These are phyloP conservation scores for Jackrogersella minutella DNA, from an alignment of 495 filamentous ascomycete species.

Conservation along the genomic window DNA sequence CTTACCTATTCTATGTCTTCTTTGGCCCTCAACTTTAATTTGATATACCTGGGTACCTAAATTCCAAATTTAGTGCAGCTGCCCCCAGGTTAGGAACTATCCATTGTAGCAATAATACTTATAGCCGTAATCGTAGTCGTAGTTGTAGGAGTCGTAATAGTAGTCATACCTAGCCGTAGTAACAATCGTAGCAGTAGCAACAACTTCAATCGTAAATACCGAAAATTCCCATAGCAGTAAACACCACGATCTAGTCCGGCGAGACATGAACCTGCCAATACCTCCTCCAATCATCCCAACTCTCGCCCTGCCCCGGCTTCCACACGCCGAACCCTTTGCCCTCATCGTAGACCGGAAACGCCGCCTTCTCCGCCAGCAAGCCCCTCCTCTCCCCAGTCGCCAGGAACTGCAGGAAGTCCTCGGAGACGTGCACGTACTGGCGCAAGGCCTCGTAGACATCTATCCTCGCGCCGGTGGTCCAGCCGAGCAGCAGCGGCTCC, in stretches of 20 bases:
- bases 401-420: constrained; percentile 56
- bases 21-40: too few species aligned
- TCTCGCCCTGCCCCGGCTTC: constrained; percentile 46
- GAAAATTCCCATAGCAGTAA: too few species aligned
- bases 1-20: too few species aligned
- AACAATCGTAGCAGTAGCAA: too few species aligned
- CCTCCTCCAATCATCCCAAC: constrained; percentile 50
- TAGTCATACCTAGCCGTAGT: too few species aligned
- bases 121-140: too few species aligned
- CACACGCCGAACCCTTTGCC: constrained; percentile 48
- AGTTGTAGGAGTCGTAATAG: too few species aligned
- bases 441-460: constrained; percentile 51
- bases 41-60: too few species aligned
- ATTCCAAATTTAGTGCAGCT: too few species aligned
- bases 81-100: too few species aligned
- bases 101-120: too few species aligned
- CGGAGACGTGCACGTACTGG: constrained; percentile 56
- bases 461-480: constrained; percentile 58
- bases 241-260: constrained; percentile 29
- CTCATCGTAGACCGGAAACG: constrained; percentile 49
- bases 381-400: constrained; percentile 42
- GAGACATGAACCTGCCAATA: constrained; percentile 55
- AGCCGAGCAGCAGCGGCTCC: constrained; percentile 56
- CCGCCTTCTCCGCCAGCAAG: constrained; percentile 48
- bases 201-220: not conserved